Evolutionary conservation across 345 rosid species (phyloP).

Genomic region (Rubroshorea leprosula): DNA sequence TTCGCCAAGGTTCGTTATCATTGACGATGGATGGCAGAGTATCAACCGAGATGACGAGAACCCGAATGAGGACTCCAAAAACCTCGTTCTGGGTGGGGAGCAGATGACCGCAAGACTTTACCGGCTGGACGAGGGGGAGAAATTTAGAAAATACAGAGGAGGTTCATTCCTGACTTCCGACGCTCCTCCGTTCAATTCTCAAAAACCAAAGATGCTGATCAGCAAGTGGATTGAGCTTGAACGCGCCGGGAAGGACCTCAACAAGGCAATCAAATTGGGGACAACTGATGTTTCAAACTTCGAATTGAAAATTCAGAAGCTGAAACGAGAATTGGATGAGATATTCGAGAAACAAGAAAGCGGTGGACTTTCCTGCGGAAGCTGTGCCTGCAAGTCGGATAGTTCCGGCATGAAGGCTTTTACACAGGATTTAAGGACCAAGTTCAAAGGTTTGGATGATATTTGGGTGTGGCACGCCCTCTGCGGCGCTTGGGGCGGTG

Average conservation of each 20-base stretch:
- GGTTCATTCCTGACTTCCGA: slow-evolving; percentile 45
- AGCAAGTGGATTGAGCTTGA: slow-evolving; percentile 66
- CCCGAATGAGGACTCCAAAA: slow-evolving; percentile 38
- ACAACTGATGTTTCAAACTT: slow-evolving; percentile 26
- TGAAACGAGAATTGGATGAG: slow-evolving; percentile 44
- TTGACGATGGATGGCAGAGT: slow-evolving; percentile 91
- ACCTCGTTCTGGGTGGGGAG: slow-evolving; percentile 77
- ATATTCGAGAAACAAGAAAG: slow-evolving; percentile 33
- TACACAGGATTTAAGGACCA: slow-evolving; percentile 52
- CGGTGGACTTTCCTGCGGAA: slow-evolving; percentile 3
- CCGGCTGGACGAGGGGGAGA: slow-evolving; percentile 59
- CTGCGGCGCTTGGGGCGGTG: slow-evolving; percentile 92
- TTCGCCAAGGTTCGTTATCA: slow-evolving; percentile 64
- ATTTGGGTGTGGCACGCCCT: slow-evolving; percentile 85
- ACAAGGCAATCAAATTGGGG: slow-evolving; percentile 37
- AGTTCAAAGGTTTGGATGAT: slow-evolving; percentile 61
- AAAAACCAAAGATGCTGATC: slow-evolving; percentile 62
- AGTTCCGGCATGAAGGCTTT: slow-evolving; percentile 53
- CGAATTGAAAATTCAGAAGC: slow-evolving; percentile 34
- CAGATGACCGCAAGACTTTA: slow-evolving; percentile 80
- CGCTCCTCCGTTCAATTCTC: slow-evolving; percentile 46
- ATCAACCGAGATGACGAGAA: slow-evolving; percentile 49
- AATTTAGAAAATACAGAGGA: slow-evolving; percentile 55
- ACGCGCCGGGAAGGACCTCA: slow-evolving; percentile 44
- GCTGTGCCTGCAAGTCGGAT: slow-evolving; percentile 22